Evolutionary conservation across 345 rosid genomes (phyloP).

Genomic region (Clausena lansium): DNA sequence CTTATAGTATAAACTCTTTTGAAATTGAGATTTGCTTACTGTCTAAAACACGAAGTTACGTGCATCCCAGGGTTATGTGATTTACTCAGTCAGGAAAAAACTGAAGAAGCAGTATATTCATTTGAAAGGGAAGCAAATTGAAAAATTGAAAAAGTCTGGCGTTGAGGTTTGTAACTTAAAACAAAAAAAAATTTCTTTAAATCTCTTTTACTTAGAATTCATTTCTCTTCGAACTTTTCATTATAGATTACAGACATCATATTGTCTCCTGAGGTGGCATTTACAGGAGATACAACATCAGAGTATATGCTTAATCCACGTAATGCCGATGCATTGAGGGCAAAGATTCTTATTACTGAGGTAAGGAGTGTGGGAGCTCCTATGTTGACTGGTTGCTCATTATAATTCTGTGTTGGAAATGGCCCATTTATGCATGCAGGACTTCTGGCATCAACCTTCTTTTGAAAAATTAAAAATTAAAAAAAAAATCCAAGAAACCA

Average conservation of each 20-base stretch:
- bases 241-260: conserved; percentile 78
- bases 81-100: conserved; percentile 82
- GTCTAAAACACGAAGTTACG: conserved; percentile 5
- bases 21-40: background rate
- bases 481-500: background rate
- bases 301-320: conserved; percentile 96
- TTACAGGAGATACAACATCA: conserved; percentile 92
- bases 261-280: conserved; percentile 88
- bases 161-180: conserved; percentile 52
- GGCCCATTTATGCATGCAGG: background rate
- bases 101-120: conserved; percentile 85
- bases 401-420: background rate
- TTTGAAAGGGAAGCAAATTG: conserved; percentile 90
- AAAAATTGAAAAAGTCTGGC: conserved; percentile 89
- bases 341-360: conserved; percentile 93
- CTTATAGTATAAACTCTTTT: background rate
- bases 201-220: background rate
- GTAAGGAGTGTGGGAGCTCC: conserved; percentile 30
- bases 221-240: conserved; percentile 19
- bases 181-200: background rate
- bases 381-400: background rate
- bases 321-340: conserved; percentile 91
- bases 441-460: background rate
- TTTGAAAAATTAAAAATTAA: background rate
- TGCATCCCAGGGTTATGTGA: conserved; percentile 76